Conservation (phyloP, 306 rosid genomes). For the Glycine soja region DNA sequence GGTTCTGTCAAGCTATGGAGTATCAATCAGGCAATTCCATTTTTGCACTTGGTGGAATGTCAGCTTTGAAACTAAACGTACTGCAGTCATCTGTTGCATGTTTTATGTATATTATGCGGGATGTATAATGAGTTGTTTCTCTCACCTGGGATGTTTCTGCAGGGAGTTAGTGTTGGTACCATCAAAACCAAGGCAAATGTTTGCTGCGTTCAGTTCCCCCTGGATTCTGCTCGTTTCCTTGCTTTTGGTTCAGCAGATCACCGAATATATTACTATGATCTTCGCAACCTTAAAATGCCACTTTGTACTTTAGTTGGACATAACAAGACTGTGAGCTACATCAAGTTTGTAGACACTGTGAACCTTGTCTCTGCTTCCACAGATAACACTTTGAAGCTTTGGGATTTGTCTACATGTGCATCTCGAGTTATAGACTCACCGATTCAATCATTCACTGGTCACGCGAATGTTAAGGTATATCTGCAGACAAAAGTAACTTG, state of each 20-base stretch:
- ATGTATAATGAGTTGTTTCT: conserved; percentile 83
- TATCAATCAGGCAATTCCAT: conserved; percentile 99
- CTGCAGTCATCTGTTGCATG: conserved; percentile 84
- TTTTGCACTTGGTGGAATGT: conserved; percentile 95
- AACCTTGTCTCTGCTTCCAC: conserved; percentile 90
- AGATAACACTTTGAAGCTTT: conserved; percentile 91
- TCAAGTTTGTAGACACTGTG: conserved; percentile 76
- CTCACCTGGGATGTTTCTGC: conserved; percentile 83
- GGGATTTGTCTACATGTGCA: conserved; percentile 86
- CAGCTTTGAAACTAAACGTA: conserved; percentile 98
- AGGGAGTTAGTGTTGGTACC: conserved; percentile 90
- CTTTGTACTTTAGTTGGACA: conserved; percentile 89
- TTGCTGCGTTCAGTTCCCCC: conserved; percentile 93
- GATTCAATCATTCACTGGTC: conserved; percentile 81
- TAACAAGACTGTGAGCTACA: conserved; percentile 88
- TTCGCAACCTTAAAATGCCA: conserved; percentile 77
- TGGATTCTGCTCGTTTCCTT: conserved; percentile 80
- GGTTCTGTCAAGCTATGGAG: conserved; percentile 99
- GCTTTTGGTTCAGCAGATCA: conserved; percentile 99
- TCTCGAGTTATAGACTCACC: conserved; percentile 89
- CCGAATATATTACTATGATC: conserved; percentile 86
- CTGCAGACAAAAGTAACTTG: conserved; percentile 8
- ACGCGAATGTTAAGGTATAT: conserved; percentile 88
- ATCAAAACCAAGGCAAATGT: conserved; percentile 96
- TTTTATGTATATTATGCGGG: conserved; percentile 57